A percentile compares a stretch with the other conserved stretches of the same genome.
These are phyloP conservation scores for Zygotorulaspora mrakii DNA, from an alignment of 1,139 yeast species.

Conservation along the genomic window DNA sequence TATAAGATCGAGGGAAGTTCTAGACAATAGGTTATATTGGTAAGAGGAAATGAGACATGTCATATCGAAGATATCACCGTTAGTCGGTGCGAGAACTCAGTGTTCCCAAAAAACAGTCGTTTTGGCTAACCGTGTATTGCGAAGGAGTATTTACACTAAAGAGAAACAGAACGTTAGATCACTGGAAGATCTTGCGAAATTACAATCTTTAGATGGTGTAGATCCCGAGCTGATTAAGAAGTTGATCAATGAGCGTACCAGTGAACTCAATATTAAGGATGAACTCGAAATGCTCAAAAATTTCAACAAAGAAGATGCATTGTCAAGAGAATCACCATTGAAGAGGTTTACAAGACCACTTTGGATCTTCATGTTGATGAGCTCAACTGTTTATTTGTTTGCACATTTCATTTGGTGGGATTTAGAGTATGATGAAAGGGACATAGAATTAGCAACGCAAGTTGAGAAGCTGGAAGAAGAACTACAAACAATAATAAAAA, in stretches of 20 bases:
- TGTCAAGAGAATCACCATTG: slow-evolving; percentile 21
- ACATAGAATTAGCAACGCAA: slow-evolving; percentile 21
- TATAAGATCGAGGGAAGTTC: too few relatives aligned
- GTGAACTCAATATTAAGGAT: slow-evolving; percentile 29
- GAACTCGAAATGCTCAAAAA: slow-evolving; percentile 32
- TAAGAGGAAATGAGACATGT: too few relatives aligned
- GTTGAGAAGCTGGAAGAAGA: slow-evolving; percentile 23
- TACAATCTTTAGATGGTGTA: slow-evolving; percentile 32
- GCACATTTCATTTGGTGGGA: slow-evolving; percentile 38
- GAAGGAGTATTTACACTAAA: neutral
- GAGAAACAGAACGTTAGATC: slow-evolving; percentile 16
- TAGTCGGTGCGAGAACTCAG: neutral
- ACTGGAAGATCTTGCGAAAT: slow-evolving; percentile 33
- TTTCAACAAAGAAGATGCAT: slow-evolving; percentile 25
- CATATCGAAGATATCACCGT: too few relatives aligned
- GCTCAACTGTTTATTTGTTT: slow-evolving; percentile 33
- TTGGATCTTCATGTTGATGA: slow-evolving; percentile 33
- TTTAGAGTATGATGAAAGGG: slow-evolving; percentile 35
- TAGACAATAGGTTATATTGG: too few relatives aligned
- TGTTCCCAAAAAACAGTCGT: neutral
- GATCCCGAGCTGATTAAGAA: slow-evolving; percentile 33
- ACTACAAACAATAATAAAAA: slow-evolving; percentile 14
- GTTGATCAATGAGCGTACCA: slow-evolving; percentile 33
- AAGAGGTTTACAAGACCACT: slow-evolving; percentile 28
- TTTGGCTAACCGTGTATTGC: neutral